Evolutionary conservation across 306 rosid species (phyloP).

Genomic region (Rosa persica): DNA sequence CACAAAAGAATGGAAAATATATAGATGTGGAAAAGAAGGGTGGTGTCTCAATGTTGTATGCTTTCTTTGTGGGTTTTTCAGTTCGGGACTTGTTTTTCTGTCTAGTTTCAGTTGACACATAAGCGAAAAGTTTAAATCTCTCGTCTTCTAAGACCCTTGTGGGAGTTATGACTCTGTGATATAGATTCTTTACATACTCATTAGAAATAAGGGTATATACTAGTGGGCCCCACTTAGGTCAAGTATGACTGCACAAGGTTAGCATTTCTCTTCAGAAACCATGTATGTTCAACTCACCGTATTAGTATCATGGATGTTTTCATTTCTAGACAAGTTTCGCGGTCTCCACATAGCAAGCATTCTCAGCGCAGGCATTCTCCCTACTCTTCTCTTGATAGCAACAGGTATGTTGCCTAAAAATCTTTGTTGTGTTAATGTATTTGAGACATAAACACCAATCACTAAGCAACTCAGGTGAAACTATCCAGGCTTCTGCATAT

Average conservation of each 20-base stretch:
- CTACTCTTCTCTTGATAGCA: constrained; percentile 84
- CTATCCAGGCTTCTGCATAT: constrained; percentile 39
- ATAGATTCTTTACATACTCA: constrained; percentile 12
- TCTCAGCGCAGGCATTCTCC: constrained; percentile 99
- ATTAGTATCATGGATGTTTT: constrained; percentile 84
- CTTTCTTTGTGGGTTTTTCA: not conserved
- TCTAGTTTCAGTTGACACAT: not conserved
- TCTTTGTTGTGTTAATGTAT: constrained; percentile 56
- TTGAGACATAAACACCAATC: constrained; percentile 60
- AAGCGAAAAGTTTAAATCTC: constrained; percentile 3
- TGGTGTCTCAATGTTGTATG: not conserved
- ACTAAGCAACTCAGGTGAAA: constrained; percentile 78
- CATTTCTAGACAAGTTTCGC: constrained; percentile 99
- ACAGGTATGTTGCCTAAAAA: constrained; percentile 73
- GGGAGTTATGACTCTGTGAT: constrained; percentile 1
- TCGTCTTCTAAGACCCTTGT: constrained; percentile 2
- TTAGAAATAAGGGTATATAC: constrained; percentile 31
- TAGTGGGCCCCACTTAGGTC: constrained; percentile 41
- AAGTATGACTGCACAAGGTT: constrained; percentile 62
- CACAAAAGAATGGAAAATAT: not conserved
- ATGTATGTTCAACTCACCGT: constrained; percentile 66
- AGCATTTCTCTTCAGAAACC: constrained; percentile 47
- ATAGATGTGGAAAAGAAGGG: not conserved
- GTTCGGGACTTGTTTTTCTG: not conserved
- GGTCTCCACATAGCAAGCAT: constrained; percentile 99